Evolutionary conservation across 768 basidiomycete species (phyloP).

Genomic region (Leccinum arenicola): DNA sequence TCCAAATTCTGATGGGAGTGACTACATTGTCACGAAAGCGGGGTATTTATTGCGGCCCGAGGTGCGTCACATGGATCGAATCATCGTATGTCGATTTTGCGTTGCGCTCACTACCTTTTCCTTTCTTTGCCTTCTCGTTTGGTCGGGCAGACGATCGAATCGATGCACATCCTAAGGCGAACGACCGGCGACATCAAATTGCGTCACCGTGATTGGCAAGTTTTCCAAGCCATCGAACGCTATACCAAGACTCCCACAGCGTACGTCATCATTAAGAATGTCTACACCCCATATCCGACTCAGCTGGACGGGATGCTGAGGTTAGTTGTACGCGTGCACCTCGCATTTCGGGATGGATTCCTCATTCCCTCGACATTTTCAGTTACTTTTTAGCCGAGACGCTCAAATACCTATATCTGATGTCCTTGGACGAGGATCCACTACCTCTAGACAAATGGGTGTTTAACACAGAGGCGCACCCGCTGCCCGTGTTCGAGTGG

Average conservation of each 20-base stretch:
- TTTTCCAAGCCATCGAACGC: conserved; percentile 64
- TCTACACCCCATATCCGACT: no score
- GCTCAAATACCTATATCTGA: conserved; percentile 69
- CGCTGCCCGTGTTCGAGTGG: conserved; percentile 74
- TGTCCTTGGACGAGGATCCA: conserved; percentile 62
- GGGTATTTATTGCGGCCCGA: conserved; percentile 68
- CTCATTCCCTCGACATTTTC: background rate
- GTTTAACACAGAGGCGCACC: conserved; percentile 72
- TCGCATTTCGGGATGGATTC: conserved; percentile 9
- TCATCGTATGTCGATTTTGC: background rate
- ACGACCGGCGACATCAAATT: conserved; percentile 60
- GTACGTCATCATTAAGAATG: no score
- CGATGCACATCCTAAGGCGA: conserved; percentile 69
- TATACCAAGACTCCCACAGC: conserved; percentile 35
- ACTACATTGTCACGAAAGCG: conserved; percentile 47
- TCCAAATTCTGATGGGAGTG: conserved; percentile 33
- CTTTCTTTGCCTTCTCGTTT: background rate
- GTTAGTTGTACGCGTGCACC: no score
- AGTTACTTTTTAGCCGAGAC: conserved; percentile 59
- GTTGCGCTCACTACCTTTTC: background rate
- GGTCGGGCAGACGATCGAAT: conserved; percentile 59
- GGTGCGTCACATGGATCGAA: conserved; percentile 34
- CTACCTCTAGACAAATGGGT: conserved; percentile 55
- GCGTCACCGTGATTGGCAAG: conserved; percentile 48
- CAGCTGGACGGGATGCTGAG: no score